Evolutionary conservation across 306 rosid species (phyloP).

Genomic region (Malus asiatica): DNA sequence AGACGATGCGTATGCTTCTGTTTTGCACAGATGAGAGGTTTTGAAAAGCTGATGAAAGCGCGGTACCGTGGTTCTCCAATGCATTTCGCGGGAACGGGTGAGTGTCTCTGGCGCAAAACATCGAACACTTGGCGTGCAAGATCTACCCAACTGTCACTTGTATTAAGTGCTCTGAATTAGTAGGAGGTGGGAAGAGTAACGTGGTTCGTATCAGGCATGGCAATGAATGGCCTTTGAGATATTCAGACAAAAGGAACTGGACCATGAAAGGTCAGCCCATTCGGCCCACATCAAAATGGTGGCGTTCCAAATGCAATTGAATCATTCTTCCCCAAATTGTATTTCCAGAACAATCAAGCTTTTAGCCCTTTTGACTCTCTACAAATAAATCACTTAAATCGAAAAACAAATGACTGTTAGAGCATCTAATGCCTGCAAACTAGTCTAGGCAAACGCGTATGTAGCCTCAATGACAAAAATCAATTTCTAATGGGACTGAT

Average conservation of each 20-base stretch:
- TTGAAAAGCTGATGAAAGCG: constrained; percentile 5
- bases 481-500: too few relatives aligned
- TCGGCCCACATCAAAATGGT: background rate
- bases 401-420: too few relatives aligned
- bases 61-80: background rate
- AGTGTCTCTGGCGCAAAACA: constrained; percentile 2
- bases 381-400: too few relatives aligned
- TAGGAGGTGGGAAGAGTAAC: background rate
- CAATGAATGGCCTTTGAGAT: background rate
- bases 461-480: too few relatives aligned
- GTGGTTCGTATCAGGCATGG: background rate
- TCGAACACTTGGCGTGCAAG: constrained; percentile 19
- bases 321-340: background rate
- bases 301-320: background rate
- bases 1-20: background rate
- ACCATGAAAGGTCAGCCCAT: background rate
- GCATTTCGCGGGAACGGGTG: background rate
- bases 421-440: too few relatives aligned
- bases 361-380: too few relatives aligned
- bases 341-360: background rate
- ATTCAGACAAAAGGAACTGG: background rate
- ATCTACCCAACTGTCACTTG: background rate
- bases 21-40: background rate
- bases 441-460: too few relatives aligned
- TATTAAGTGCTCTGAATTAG: background rate